Conservation (phyloP, 2,329 filamentous ascomycete species). For the Chaetomiaceae sp. region DNA sequence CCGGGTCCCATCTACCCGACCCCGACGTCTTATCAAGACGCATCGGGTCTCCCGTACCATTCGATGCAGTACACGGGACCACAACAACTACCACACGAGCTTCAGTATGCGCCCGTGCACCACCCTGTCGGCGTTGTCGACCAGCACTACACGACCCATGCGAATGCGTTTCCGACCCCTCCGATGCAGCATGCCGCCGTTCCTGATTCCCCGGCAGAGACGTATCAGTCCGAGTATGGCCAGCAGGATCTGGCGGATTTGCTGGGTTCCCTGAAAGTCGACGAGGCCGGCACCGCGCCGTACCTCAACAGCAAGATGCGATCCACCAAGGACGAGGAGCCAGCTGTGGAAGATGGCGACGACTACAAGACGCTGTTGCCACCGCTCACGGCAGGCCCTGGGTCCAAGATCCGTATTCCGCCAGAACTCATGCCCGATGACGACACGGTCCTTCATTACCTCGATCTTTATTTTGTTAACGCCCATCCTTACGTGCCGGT, state of each 20-base stretch:
- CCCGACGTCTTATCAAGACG: slow-evolving; percentile 44
- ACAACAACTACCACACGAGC: slow-evolving; percentile 38
- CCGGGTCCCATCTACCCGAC: slow-evolving; percentile 42
- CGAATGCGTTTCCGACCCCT: slow-evolving; percentile 48
- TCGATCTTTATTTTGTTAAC: slow-evolving; percentile 83
- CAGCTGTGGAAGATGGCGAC: slow-evolving; percentile 63
- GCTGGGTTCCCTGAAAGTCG: slow-evolving; percentile 79
- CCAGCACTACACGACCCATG: slow-evolving; percentile 42
- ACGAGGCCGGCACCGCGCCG: slow-evolving; percentile 82
- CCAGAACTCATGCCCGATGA: slow-evolving; percentile 90
- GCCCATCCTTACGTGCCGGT: slow-evolving; percentile 93
- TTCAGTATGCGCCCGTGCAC: slow-evolving; percentile 50
- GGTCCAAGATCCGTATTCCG: slow-evolving; percentile 78
- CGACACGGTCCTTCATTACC: slow-evolving; percentile 73
- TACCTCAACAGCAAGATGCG: slow-evolving; percentile 65
- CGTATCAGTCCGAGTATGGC: slow-evolving; percentile 58
- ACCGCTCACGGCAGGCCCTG: slow-evolving; percentile 59
- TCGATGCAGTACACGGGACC: slow-evolving; percentile 42
- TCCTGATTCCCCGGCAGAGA: slow-evolving; percentile 40
- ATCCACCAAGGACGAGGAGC: slow-evolving; percentile 48
- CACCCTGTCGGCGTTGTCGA: slow-evolving; percentile 46
- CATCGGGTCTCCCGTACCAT: slow-evolving; percentile 41
- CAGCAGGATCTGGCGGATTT: slow-evolving; percentile 71
- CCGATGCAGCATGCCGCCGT: slow-evolving; percentile 41
- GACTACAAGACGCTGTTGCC: slow-evolving; percentile 68